These are phyloP conservation scores for Acrocalymma vagum DNA, from an alignment of 2,329 filamentous ascomycete species.

Conservation along the genomic window DNA sequence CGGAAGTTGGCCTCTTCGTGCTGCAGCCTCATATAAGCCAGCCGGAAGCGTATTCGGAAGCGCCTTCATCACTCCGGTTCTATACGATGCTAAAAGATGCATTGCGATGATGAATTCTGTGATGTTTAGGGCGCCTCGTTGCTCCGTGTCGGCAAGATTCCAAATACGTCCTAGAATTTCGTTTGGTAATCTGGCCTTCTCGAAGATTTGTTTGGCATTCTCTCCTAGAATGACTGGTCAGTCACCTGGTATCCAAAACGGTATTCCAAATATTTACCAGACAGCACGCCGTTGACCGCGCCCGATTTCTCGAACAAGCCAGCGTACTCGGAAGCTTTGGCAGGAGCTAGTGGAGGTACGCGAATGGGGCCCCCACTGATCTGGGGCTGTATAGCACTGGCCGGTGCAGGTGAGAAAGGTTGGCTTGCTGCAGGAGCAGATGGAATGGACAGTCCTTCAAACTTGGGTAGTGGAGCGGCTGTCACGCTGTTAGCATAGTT, in stretches of 20 bases:
- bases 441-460: constrained; percentile 75
- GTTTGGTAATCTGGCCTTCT: constrained; percentile 88
- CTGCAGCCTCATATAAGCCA: constrained; percentile 88
- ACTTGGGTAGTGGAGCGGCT: constrained; percentile 87
- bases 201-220: constrained; percentile 91
- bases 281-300: constrained; percentile 77
- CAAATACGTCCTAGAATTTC: constrained; percentile 94
- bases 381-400: constrained; percentile 46
- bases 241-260: background rate
- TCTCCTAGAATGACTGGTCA: constrained; percentile 65
- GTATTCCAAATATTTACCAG: constrained; percentile 58
- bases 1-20: constrained; percentile 63
- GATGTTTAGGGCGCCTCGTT: constrained; percentile 83
- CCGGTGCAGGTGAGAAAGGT: constrained; percentile 51
- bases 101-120: constrained; percentile 98
- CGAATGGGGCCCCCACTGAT: constrained; percentile 71
- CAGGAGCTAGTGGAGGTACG: constrained; percentile 86
- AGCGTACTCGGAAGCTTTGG: constrained; percentile 89
- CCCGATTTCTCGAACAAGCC: constrained; percentile 90
- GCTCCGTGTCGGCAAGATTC: constrained; percentile 93
- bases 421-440: constrained; percentile 60
- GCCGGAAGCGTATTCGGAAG: constrained; percentile 84
- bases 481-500: constrained; percentile 31
- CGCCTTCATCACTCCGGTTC: constrained; percentile 79
- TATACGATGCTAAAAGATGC: constrained; percentile 93